Base-by-base conservation (phyloP, 257 asterid genomes). In the Solanum paucissectum region DNA sequence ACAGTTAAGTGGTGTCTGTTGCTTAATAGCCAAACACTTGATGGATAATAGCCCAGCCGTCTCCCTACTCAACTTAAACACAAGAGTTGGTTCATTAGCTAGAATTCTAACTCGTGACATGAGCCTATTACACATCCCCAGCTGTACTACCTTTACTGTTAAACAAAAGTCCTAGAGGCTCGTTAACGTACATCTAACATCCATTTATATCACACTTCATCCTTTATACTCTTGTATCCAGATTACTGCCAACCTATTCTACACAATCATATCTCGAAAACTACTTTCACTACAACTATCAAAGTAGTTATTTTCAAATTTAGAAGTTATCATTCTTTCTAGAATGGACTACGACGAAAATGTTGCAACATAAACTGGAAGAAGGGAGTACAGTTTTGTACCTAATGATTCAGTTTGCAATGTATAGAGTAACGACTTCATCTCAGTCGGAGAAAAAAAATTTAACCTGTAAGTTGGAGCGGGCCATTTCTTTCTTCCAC, bases 401-500 rank as follows among this genome's bases (percentile, higher is more conserved):
- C 52, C 9, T 36, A 74, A 37, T 0, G 58, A 76, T 76, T 38
- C 83, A 76, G 23, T 23, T 23, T n/a, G 68, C 38, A 46, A 81
- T 9, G 27, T 16, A 27, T 46, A 0, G 12, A 40, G 58, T 32
- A 40, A 76, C 10, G 6, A 76, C 23, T 14, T 81, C 13, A 44
- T 46, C 40, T 81, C 29, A 42, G 25, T 44, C 0, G 6, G 14
- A 88, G 16, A 46, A 27, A 27, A 55, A 49, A 34, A 27, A 44
- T 25, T 18, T 62, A 94, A 97, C 99, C 90, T 92, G 92, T 94
- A 95, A 75, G 4, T 81, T 55, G 99, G 98, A 42, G 88, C 92
- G 12, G 91, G 93, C 98, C 99, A 95, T 89, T 92, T 95, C 91
- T 91, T 95, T 93, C 90, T 97, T 71, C 89, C 92, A 90, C 98